These are phyloP conservation scores for Leishmania gerbilli DNA, from an alignment of 208 protist genomes.

Conservation along the genomic window DNA sequence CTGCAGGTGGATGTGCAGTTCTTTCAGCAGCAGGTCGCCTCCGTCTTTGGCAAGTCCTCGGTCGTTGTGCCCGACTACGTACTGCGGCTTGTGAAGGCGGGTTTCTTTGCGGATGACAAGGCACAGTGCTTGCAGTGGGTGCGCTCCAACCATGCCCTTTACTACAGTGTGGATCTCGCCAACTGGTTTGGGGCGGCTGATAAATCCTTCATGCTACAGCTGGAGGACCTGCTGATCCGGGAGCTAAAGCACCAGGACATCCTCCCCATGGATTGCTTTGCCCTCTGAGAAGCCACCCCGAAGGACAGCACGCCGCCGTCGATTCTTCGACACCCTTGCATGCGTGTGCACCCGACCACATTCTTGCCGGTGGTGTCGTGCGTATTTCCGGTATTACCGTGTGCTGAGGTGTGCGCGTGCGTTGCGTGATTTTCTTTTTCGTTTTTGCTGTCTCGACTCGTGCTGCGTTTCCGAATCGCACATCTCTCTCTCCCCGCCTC, in stretches of 20 bases:
- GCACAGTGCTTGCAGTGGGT: slow-evolving; percentile 67
- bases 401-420: background rate
- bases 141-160: slow-evolving; percentile 49
- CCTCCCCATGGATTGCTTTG: slow-evolving; percentile 66
- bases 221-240: slow-evolving; percentile 60
- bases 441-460: background rate
- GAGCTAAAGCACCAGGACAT: slow-evolving; percentile 69
- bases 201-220: slow-evolving; percentile 49
- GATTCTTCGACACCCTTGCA: too few relatives aligned
- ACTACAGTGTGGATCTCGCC: slow-evolving; percentile 63
- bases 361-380: background rate
- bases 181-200: slow-evolving; percentile 69
- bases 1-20: slow-evolving; percentile 81
- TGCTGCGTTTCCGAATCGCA: background rate
- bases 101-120: slow-evolving; percentile 66
- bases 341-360: background rate
- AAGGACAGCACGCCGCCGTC: background rate
- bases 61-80: slow-evolving; percentile 71
- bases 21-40: slow-evolving; percentile 72
- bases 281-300: slow-evolving; percentile 2
- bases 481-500: background rate
- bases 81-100: slow-evolving; percentile 65
- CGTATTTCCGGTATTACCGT: background rate
- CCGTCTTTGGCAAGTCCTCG: slow-evolving; percentile 50
- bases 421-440: background rate